A percentile compares a stretch with the other conserved stretches of the same genome.
Conservation (phyloP, 495 filamentous ascomycete genomes). For the Platismatia glauca region DNA sequence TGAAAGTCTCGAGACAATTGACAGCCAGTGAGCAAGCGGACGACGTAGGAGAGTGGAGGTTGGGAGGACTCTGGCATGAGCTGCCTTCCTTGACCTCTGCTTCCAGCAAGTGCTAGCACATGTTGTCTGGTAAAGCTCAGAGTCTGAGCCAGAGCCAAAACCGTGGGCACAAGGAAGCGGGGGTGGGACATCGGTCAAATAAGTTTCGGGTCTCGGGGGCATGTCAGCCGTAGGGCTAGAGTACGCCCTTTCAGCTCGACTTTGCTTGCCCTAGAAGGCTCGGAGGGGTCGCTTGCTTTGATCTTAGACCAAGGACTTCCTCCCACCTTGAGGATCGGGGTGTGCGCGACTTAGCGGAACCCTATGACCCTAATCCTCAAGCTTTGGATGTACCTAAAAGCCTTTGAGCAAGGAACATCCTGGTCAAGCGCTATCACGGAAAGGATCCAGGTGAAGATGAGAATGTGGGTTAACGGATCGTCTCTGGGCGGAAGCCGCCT, state of each 20-base stretch:
- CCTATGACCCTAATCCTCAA: neutral
- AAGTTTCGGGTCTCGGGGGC: neutral
- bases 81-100: slow-evolving; percentile 9
- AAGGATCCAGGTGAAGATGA: neutral
- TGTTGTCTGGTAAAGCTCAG: slow-evolving; percentile 3
- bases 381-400: neutral
- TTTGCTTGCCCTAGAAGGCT: neutral
- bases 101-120: slow-evolving; percentile 7
- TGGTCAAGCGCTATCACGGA: slow-evolving; percentile 11
- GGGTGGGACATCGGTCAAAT: slow-evolving; percentile 15
- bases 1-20: slow-evolving; percentile 2
- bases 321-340: neutral
- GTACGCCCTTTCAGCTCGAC: neutral
- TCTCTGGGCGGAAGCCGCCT: slow-evolving; percentile 11
- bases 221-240: slow-evolving; percentile 13
- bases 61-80: slow-evolving; percentile 11
- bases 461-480: neutral
- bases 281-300: neutral
- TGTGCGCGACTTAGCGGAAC: neutral
- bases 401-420: neutral
- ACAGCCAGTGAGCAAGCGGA: slow-evolving; percentile 12
- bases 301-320: neutral
- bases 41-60: neutral
- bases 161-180: slow-evolving; percentile 7
- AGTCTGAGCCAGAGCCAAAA: slow-evolving; percentile 7